Base-by-base conservation (phyloP, 83 land plant genomes). In the Picea engelmannii region DNA sequence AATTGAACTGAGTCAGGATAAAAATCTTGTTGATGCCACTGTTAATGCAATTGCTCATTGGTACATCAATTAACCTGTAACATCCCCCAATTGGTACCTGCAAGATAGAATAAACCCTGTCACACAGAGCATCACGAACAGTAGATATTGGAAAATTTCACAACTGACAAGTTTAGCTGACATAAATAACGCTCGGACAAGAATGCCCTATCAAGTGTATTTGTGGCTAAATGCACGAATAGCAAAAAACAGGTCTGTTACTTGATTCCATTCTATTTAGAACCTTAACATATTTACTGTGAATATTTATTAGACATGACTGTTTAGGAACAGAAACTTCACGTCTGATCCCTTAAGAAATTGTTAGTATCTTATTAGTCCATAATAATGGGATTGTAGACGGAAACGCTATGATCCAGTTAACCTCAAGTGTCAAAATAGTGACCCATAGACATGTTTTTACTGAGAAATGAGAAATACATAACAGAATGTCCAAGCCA, bases 61-160 rank as follows among this genome's bases (percentile, higher is more conserved):
- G 87, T 52, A 82, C 76, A 66, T 88, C 89, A 75, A 88, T 88
- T 27, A 88, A 82, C 74, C 88, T 71, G 85, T 88, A 86, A 44
- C 89, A 70, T 73, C 89, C 89, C 25, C 89, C 89, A 66, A 88
- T 79, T 20, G 89, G 89, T 16, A 88, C 89, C 89, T 88, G 64
- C 78, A 12, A 24, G 78, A 52, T 31, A 55, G 42, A 55, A 0
- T 13, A 52, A 76, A 23, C 25, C 62, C 3, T 9, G 25, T 76
- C 62, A 76, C 24, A 49, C 35, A 76, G 58, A n/a, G 5, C 44
- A 35, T 71, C 31, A 23, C 59, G 0, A 75, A 6, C 11, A 35
- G 15, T 21, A 49, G 6, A 73, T 6, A 11, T n/a, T 44, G n/a
- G 11, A 49, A 18, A 25, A 4, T 12, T 52, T 21, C 5, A 52